Base-by-base conservation (phyloP, 768 basidiomycete species). In the Collybia sp. region DNA sequence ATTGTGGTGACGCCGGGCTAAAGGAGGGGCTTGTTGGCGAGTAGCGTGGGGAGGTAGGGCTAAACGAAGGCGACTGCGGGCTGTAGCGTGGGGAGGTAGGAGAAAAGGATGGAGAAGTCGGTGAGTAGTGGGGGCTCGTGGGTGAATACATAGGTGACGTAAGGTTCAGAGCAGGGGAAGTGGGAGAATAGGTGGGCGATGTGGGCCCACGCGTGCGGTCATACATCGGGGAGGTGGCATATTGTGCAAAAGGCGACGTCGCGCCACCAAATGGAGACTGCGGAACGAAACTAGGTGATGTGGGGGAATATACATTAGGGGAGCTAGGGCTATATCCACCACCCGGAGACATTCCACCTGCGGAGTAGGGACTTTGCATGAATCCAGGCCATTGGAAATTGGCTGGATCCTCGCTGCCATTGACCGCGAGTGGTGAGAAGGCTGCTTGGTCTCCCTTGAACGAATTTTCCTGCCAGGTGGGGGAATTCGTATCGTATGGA, bases 401-500 rank as follows among this genome's bases (percentile, higher is more conserved):
- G 6, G 84, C 75, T 0, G 82, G 75, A 51, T 92, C 92, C 54
- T 96, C 94, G 45, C 87, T 87, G 35, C 82, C 85, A 51, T 84
- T 89, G 50, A 85, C 83, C 19, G 89, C 90, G 31, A 98, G 78
- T 0, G 94, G 95, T n/a, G 94, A 96, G 76, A 98, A 98, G 0
- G 91, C 82, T 5, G 93, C 88, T 2, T 85, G 77, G 46, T 92
- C 90, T 43, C 89, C 91, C 58, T 84, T 85, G 71, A 88, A 89
- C 30, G 74, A 69, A 0, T 72, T 76, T 45, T 89, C 85, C 44
- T 84, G 78, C 84, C 86, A 90, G 55, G 84, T 79, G 3, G 92
- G 93, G 12, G 90, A 88, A 57, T 91, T 89, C 44, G 82, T 87
- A 62, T 95, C 93, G 62, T 98, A 98, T 3, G 96, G 96, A 1